These are phyloP conservation scores for Tulasnella sp. DNA, from an alignment of 768 basidiomycete genomes.

Conservation along the genomic window DNA sequence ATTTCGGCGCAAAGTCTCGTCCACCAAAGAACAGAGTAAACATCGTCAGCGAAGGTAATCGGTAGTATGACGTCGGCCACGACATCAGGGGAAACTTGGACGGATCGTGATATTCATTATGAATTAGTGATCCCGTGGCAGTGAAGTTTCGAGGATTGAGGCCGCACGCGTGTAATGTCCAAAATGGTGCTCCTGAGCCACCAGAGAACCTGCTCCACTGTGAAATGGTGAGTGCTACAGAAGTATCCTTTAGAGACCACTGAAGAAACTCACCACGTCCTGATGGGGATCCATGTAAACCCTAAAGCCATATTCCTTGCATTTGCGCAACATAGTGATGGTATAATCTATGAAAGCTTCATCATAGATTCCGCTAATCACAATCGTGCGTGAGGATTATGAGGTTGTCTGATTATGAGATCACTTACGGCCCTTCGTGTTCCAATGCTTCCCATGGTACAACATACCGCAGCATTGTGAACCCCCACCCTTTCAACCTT, in stretches of 20 bases:
- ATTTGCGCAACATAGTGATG: slow-evolving; percentile 28
- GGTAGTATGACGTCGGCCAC: slow-evolving; percentile 35
- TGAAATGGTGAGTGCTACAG: neutral
- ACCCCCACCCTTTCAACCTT: slow-evolving; percentile 32
- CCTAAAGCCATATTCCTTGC: slow-evolving; percentile 30
- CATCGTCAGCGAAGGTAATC: slow-evolving; percentile 29
- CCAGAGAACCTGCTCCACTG: slow-evolving; percentile 30
- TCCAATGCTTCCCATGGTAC: slow-evolving; percentile 35
- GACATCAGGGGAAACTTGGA: slow-evolving; percentile 32
- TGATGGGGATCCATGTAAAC: slow-evolving; percentile 36
- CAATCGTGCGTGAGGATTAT: neutral
- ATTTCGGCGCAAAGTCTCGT: slow-evolving; percentile 31
- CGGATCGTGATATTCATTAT: slow-evolving; percentile 32
- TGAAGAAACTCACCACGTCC: slow-evolving; percentile 28
- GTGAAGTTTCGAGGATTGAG: slow-evolving; percentile 31
- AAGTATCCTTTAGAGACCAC: neutral
- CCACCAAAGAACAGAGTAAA: slow-evolving; percentile 35
- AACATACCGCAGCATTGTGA: slow-evolving; percentile 30
- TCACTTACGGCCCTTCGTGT: slow-evolving; percentile 32
- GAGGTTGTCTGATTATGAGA: neutral
- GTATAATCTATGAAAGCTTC: slow-evolving; percentile 32
- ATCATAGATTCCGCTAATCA: slow-evolving; percentile 28
- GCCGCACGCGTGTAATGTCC: slow-evolving; percentile 31
- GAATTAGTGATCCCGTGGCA: slow-evolving; percentile 29
- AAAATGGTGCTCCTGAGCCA: slow-evolving; percentile 32